phyloP scores from a whole-genome alignment of 2,329 filamentous ascomycete species.

The Aureobasidium lini region DNA sequence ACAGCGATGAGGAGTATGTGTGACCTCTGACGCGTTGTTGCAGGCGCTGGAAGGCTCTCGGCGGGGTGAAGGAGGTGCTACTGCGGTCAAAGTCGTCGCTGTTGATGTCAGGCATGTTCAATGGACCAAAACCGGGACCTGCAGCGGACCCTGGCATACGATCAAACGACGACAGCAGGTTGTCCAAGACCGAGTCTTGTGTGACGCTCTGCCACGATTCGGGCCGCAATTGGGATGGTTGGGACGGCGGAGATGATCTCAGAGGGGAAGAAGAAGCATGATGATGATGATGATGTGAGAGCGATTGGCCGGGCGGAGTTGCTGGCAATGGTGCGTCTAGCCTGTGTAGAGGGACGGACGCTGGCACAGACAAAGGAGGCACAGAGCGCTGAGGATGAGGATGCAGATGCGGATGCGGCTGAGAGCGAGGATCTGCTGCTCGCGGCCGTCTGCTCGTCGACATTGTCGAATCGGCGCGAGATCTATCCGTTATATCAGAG shows the following conservation, averaged over 20 bases:
- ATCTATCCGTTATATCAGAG: not conserved
- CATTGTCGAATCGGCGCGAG: not conserved
- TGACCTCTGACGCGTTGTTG: slow-evolving; percentile 46
- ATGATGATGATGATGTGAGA: not conserved
- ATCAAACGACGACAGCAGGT: slow-evolving; percentile 90
- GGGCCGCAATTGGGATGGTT: not conserved
- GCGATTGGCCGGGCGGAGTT: not conserved
- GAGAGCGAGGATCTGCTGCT: not conserved
- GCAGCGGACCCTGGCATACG: slow-evolving; percentile 52
- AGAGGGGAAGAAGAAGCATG: not conserved
- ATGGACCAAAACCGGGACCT: slow-evolving; percentile 18
- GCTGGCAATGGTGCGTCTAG: not conserved
- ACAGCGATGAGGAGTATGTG: slow-evolving; percentile 53
- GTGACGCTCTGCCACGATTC: slow-evolving; percentile 66
- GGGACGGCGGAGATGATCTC: not conserved
- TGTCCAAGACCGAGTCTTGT: slow-evolving; percentile 86
- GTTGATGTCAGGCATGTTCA: slow-evolving; percentile 26
- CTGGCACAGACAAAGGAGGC: not conserved
- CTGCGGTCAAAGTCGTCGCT: slow-evolving; percentile 19
- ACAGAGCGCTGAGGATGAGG: not conserved
- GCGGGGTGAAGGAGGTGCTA: slow-evolving; percentile 22
- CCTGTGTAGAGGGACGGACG: not conserved
- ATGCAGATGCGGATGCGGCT: not conserved
- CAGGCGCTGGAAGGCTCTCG: slow-evolving; percentile 22
- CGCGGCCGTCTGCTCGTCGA: slow-evolving; percentile 1